Base-by-base conservation (phyloP, 345 rosid species). In the Sapria himalayana region DNA sequence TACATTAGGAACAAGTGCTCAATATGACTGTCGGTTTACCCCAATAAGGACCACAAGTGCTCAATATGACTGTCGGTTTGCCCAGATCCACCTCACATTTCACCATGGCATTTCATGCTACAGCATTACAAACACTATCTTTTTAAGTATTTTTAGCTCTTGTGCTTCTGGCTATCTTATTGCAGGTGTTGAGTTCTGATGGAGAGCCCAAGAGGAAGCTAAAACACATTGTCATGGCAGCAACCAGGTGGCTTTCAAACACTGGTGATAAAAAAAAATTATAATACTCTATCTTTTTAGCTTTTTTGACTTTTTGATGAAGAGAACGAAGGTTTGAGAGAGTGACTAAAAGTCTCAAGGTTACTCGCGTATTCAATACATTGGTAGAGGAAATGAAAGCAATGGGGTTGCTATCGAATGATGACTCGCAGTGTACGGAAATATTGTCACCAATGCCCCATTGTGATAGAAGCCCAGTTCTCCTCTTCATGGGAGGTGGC, bases 401-500 rank as follows among this genome's bases (percentile, higher is more conserved):
- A 0, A 79, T 89, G 29, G 48, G 70, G 41, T 19, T 70, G 1
- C 65, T 73, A 19, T 44, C 61, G 4, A 45, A 36, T 19, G 62
- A 53, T 22, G 79, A 70, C 31, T 59, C 63, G 0, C 52, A 51
- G 2, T 73, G 76, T 39, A 69, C 65, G 0, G 92, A 82, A 14
- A 86, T 82, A 15, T 82, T 89, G 98, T 80, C 66, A 7, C 98
- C 95, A 8, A 69, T 67, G 36, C 81, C 81, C 14, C 81, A 69
- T 29, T 59, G 56, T 19, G 54, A 74, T 51, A 62, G 98, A 1
- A 79, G 98, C 45, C 95, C 98, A 4, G 91, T 89, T 21, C 76
- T 89, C 41, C 68, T 89, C 35, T 61, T 89, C 39, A 79, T 89
- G 98, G 98, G 98, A 6, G 98, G 98, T 2, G 98, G 98, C 7